Base-by-base conservation (phyloP, 2,329 filamentous ascomycete genomes). In the Fusarium beomiforme region DNA sequence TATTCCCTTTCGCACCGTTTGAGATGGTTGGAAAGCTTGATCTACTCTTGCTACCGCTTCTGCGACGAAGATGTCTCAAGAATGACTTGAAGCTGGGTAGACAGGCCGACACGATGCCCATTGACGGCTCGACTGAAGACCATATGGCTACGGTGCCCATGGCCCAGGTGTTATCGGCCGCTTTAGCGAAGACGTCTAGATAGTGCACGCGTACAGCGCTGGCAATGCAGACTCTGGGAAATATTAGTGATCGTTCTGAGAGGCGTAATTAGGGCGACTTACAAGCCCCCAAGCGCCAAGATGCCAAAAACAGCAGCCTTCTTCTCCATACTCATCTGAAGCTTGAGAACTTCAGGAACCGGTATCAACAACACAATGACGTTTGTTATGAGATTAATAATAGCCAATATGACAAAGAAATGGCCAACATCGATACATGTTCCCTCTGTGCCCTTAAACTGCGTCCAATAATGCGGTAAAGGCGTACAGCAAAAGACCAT, bases 131-230 rank as follows among this genome's bases (percentile, higher is more conserved):
- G 1, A 68, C 64, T 0, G 64, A 67, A 8, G 64, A 67, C 64
- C 56, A 68, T 6, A 68, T 67, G 3, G 63, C 63, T 17, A 67
- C 63, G 8, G 64, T 34, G 1, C 64, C 64, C 64, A 67, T 67
- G 0, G 39, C 34, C 64, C 64, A 67, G 23, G 64, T 67, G 14
- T 21, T 26, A 9, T 67, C 64, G 17, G 33, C 8, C 2, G 43
- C 47, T 43, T 31, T 56, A 14, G 49, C 4, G 8, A 46, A 67
- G 1, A 36, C 17, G 12, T 51, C 34, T 1, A 67, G 33, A 19
- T 67, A 67, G 33, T 67, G 33, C 1, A 67, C 51, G 24, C 64
- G 49, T 1, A 67, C 49, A 3, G 63, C 64, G 36, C 64, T 67
- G 6, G 63, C 64, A 2, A 67, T 56, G 3, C 64, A 67, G 12